Base-by-base conservation (phyloP, 208 protist species). In the Leishmania gerbilli region DNA sequence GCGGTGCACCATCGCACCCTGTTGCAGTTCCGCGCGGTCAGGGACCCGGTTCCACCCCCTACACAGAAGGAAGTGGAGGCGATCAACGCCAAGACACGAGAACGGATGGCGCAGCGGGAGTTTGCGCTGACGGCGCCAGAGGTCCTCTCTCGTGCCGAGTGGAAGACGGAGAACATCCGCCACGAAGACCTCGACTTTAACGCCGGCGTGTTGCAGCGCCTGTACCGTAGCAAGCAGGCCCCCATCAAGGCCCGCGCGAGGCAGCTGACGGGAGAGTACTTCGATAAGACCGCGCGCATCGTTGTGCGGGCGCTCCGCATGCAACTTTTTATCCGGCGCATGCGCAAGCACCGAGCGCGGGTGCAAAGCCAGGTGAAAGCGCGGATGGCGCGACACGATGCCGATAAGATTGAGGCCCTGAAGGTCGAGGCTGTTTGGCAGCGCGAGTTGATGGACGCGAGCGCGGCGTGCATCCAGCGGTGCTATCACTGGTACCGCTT, bases 141-240 rank as follows among this genome's bases (percentile, higher is more conserved):
- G 81, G 87, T 89, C 21, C 74, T 89, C 42, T 90, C 88, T 15
- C 91, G 94, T 47, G 49, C 68, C 31, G 77, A 89, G 86, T 96
- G 92, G 92, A 96, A 96, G 86, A 84, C 83, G 77, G 90, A 95
- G 71, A 88, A 89, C 19, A 45, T 97, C 15, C 86, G 71, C 47
- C 67, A 91, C 55, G 84, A 92, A 67, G 91, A 97, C 80, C 83
- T 97, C 58, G 92, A 97, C 85, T 93, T 95, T 90, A 95, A 93
- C 77, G 94, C 94, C 5, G 90, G 89, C 40, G 86, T 97, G 17
- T 85, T 97, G 80, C 94, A 97, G 89, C 91, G 94, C n/a, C 34
- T 89, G 49, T 92, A 89, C 83, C 88, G 80, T 76, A 83, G 76
- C 71, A 87, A 88, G 60, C 83, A 74, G 40, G 79, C 85, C 37